Percentiles rank a stretch among this genome's conserved stretches.
phyloP scores from a whole-genome alignment of 768 basidiomycete species.

The Leccinum incarnatum region DNA sequence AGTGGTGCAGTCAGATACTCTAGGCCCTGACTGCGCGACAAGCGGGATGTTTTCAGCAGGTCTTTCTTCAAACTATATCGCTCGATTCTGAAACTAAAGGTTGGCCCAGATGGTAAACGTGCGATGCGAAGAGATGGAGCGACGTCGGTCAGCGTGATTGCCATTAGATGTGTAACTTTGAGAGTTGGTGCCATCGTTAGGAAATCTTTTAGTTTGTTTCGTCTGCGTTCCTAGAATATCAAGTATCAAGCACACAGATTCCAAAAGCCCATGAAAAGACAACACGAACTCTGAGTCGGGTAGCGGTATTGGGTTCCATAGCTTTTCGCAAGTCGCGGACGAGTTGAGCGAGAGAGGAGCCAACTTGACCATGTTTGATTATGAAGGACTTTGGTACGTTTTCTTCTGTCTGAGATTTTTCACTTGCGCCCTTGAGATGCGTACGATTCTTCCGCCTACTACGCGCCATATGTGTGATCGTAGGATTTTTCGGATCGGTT shows the following conservation, averaged over 20 bases:
- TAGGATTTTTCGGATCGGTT: constrained; percentile 10
- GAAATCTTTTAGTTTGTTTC: constrained; percentile 93
- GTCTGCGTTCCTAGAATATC: constrained; percentile 71
- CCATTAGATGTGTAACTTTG: constrained; percentile 88
- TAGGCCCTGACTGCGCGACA: constrained; percentile 73
- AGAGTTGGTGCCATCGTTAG: constrained; percentile 88
- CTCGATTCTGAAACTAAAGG: constrained; percentile 89
- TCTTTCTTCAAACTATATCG: constrained; percentile 92
- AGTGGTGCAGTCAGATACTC: constrained; percentile 92
- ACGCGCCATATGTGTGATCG: constrained; percentile 53
- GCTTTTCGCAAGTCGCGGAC: constrained; percentile 92
- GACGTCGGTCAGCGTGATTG: constrained; percentile 83
- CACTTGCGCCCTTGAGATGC: constrained; percentile 62
- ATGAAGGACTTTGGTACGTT: constrained; percentile 87
- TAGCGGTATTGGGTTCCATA: constrained; percentile 98
- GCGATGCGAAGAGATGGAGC: constrained; percentile 86
- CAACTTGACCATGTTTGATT: constrained; percentile 94
- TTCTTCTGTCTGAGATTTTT: constrained; percentile 33
- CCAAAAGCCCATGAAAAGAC: neutral
- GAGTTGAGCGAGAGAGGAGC: constrained; percentile 80
- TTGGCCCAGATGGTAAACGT: constrained; percentile 86
- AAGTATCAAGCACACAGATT: constrained; percentile 10
- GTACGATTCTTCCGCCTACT: constrained; percentile 76
- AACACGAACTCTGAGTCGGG: constrained; percentile 71
- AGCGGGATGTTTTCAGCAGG: constrained; percentile 60